Evolutionary conservation across 495 filamentous ascomycete genomes (phyloP).

Genomic region (Daldinia childiae): DNA sequence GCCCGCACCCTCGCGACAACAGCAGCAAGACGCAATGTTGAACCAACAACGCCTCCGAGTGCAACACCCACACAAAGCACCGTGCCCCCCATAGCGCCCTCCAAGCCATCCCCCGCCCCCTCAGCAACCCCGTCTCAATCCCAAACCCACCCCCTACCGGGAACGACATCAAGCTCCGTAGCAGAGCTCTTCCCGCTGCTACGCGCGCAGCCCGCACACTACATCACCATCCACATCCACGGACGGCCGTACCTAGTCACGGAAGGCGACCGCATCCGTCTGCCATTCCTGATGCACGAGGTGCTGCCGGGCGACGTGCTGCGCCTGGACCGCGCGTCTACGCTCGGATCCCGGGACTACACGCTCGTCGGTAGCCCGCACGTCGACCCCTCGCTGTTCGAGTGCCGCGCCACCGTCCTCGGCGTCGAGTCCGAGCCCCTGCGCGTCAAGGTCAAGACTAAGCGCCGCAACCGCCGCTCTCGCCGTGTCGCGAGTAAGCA

Average conservation of each 20-base stretch:
- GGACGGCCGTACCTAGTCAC: slow-evolving; percentile 90
- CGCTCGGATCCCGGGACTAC: slow-evolving; percentile 87
- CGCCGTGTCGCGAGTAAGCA: slow-evolving; percentile 86
- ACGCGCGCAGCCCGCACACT: slow-evolving; percentile 80
- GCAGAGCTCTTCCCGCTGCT: slow-evolving; percentile 79
- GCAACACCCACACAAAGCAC: slow-evolving; percentile 40
- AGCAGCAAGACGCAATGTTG: slow-evolving; percentile 41
- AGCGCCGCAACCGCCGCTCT: slow-evolving; percentile 79
- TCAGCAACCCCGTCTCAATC: slow-evolving; percentile 7
- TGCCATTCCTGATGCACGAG: slow-evolving; percentile 92
- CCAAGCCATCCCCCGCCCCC: slow-evolving; percentile 49
- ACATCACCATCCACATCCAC: slow-evolving; percentile 88
- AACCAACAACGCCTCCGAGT: slow-evolving; percentile 36
- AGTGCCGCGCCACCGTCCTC: slow-evolving; percentile 85
- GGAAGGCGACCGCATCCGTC: slow-evolving; percentile 81
- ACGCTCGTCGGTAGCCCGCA: slow-evolving; percentile 82
- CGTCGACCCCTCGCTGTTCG: slow-evolving; percentile 82
- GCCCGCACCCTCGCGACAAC: slow-evolving; percentile 26
- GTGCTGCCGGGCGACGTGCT: slow-evolving; percentile 84
- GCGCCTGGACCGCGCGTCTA: slow-evolving; percentile 82
- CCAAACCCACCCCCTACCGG: slow-evolving; percentile 40
- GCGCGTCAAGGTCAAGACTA: slow-evolving; percentile 90
- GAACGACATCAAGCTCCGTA: slow-evolving; percentile 64
- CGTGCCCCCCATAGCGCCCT: slow-evolving; percentile 49
- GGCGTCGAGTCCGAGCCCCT: slow-evolving; percentile 89